Conservation (phyloP, 176 grass and related monocot genomes). For the Hsuehochloa calcarea region DNA sequence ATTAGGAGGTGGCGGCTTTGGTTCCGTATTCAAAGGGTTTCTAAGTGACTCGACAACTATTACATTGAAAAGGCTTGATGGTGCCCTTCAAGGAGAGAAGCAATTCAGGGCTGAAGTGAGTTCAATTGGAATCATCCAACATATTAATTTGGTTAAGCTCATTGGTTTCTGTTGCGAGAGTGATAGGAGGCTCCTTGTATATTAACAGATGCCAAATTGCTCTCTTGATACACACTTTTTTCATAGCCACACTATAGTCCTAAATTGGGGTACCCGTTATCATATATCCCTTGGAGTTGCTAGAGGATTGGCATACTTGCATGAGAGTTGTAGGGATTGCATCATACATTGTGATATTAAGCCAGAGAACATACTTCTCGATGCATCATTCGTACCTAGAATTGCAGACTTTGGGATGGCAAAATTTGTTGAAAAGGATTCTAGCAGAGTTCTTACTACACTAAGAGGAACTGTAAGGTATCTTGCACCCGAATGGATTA, state of each 20-base stretch:
- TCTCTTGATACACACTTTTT: constrained; percentile 41
- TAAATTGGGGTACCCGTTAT: constrained; percentile 37
- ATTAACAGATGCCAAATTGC: constrained; percentile 8
- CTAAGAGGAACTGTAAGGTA: too few relatives aligned
- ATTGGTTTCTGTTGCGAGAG: constrained; percentile 41
- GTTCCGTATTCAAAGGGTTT: constrained; percentile 43
- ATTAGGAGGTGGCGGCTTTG: constrained; percentile 47
- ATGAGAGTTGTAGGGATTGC: background rate
- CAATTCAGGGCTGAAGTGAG: constrained; percentile 51
- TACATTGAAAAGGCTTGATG: constrained; percentile 45
- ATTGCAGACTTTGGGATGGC: constrained; percentile 16
- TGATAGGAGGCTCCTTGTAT: background rate
- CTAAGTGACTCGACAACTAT: constrained; percentile 24
- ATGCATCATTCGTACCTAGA: background rate
- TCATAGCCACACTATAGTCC: background rate
- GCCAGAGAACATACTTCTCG: constrained; percentile 12
- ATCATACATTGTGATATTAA: constrained; percentile 26
- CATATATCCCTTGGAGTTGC: background rate
- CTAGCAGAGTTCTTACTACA: too few relatives aligned
- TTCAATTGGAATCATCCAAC: constrained; percentile 47
- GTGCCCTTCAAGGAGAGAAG: constrained; percentile 33
- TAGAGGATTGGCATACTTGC: constrained; percentile 13
- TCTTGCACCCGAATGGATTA: too few relatives aligned
- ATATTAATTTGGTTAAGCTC: constrained; percentile 46
- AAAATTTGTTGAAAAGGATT: background rate